These are phyloP conservation scores for Grosmannia huntii DNA, from an alignment of 2,329 filamentous ascomycete species.

Conservation along the genomic window DNA sequence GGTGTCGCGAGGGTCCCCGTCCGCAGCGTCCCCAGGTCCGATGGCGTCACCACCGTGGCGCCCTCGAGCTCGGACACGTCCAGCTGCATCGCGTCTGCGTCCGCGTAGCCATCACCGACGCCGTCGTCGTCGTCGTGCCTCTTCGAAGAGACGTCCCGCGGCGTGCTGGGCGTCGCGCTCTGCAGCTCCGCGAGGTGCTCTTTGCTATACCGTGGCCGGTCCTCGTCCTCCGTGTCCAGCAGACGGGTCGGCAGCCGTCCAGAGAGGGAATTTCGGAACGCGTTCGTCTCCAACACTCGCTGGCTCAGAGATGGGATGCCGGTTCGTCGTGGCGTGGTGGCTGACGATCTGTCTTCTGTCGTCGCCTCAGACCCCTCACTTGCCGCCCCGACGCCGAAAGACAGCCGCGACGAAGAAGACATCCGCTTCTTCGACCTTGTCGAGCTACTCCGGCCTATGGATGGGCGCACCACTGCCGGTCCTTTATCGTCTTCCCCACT, in stretches of 20 bases:
- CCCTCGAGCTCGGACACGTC: constrained; percentile 50
- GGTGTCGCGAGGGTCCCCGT: constrained; percentile 7
- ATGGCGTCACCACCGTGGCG: constrained; percentile 46
- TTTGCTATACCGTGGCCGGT: constrained; percentile 69
- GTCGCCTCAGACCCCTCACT: constrained; percentile 20
- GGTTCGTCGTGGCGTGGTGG: neutral
- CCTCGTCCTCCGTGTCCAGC: constrained; percentile 42
- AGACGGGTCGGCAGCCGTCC: constrained; percentile 44
- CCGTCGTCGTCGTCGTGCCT: constrained; percentile 10
- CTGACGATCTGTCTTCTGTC: neutral
- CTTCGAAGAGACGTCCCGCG: constrained; percentile 41
- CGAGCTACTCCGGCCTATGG: constrained; percentile 32
- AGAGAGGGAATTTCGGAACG: constrained; percentile 28
- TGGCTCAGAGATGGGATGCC: constrained; percentile 21
- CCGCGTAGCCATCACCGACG: constrained; percentile 26
- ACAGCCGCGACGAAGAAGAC: constrained; percentile 49
- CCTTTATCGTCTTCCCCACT: constrained; percentile 29
- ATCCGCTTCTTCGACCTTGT: constrained; percentile 57
- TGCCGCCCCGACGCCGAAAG: constrained; percentile 55
- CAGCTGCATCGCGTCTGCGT: constrained; percentile 34
- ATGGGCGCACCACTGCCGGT: constrained; percentile 36
- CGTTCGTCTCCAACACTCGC: constrained; percentile 21
- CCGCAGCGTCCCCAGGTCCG: constrained; percentile 21
- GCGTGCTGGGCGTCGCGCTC: constrained; percentile 72
- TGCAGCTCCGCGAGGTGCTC: constrained; percentile 79